Percentiles rank a stretch among this genome's conserved stretches.
Evolutionary conservation across 2,329 filamentous ascomycete species (phyloP).

Genomic region (Trichothecium roseum): DNA sequence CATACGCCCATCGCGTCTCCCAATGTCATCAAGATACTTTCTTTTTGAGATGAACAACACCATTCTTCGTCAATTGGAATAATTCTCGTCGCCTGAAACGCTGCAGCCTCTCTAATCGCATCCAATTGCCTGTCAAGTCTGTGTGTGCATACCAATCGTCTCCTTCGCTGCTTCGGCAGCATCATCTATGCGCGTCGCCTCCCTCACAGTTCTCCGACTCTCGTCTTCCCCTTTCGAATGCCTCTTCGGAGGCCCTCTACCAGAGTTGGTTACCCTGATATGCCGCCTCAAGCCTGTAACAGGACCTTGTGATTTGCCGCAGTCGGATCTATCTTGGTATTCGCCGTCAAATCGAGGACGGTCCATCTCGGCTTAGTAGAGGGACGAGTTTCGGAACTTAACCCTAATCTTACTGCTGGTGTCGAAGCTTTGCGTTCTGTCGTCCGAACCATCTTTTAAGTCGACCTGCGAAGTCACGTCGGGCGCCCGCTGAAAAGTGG

Average conservation of each 20-base stretch:
- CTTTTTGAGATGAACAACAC: too few relatives aligned
- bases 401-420: slow-evolving; percentile 81
- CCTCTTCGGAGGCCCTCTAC: slow-evolving; percentile 35
- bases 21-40: too few relatives aligned
- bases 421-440: slow-evolving; percentile 61
- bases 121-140: too few relatives aligned
- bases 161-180: slow-evolving; percentile 31
- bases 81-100: too few relatives aligned
- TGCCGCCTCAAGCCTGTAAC: slow-evolving; percentile 53
- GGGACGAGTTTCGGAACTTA: slow-evolving; percentile 80
- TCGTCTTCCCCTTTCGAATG: slow-evolving; percentile 61
- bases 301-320: slow-evolving; percentile 39
- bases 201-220: slow-evolving; percentile 70
- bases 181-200: slow-evolving; percentile 54
- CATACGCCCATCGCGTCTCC: slow-evolving; percentile 3
- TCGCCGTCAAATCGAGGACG: slow-evolving; percentile 25
- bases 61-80: too few relatives aligned
- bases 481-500: slow-evolving; percentile 41
- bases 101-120: too few relatives aligned
- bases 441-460: slow-evolving; percentile 61
- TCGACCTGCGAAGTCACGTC: slow-evolving; percentile 18
- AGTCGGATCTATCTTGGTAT: slow-evolving; percentile 29
- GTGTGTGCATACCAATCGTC: slow-evolving; percentile 9
- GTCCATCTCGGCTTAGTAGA: slow-evolving; percentile 33
- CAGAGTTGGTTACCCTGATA: slow-evolving; percentile 29